These are phyloP conservation scores for Fusarium solani-melongenae DNA, from an alignment of 2,329 filamentous ascomycete species.

Conservation along the genomic window DNA sequence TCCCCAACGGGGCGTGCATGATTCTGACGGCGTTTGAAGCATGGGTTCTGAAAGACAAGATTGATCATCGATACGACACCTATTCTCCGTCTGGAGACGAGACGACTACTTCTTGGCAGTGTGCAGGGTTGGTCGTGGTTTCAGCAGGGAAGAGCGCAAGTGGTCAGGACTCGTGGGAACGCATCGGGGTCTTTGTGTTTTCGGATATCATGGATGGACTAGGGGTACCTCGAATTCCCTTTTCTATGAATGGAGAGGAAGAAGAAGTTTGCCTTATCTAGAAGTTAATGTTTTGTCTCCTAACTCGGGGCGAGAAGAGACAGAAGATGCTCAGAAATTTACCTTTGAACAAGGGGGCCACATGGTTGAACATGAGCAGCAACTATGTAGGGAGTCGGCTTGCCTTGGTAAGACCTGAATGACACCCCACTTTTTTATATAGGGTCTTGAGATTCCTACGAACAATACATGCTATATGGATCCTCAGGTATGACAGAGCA, in stretches of 20 bases:
- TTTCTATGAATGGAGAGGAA: neutral
- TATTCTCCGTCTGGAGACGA: neutral
- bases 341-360: no score
- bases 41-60: neutral
- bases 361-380: no score
- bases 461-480: neutral
- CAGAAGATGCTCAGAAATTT: no score
- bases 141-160: neutral
- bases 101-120: neutral
- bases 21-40: slow-evolving; percentile 4
- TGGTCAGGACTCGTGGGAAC: neutral
- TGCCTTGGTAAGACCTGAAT: no score
- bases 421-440: no score
- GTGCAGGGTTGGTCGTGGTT: neutral
- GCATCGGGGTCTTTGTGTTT: neutral
- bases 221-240: neutral
- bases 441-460: neutral
- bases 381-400: no score
- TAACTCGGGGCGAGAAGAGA: neutral
- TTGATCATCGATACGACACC: neutral
- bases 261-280: neutral
- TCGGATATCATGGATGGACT: neutral
- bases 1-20: slow-evolving; percentile 3
- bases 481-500: neutral
- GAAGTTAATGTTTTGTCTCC: neutral